Evolutionary conservation across 129 eudicot genomes (phyloP), one percentile per base, ranked within the genome.

Genomic region (Gnaphalium uliginosum): DNA sequence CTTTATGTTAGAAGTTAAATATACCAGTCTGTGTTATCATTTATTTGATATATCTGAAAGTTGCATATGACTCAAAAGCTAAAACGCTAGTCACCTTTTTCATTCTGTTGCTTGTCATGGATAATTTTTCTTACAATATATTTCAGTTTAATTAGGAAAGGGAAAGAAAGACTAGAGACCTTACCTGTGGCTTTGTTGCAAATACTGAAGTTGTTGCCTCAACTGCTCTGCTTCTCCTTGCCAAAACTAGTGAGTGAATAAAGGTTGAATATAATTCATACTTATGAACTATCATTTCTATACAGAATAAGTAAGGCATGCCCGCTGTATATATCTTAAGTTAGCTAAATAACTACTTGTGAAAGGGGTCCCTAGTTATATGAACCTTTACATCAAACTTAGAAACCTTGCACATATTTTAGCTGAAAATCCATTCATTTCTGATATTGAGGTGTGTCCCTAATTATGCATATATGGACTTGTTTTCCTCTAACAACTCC

Each of bases 131-230:
- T 56, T 56, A 19, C 21, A n/a, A 1, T 53, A 10, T 24, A 30
- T 19, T 56, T 37, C 1, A 22, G 35, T 23, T 59, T 59, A 24
- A 7, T 54, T 79, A 22, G 37, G 65, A 74, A 26, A 60, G 69
- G 24, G 21, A 62, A 46, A 73, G 14, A 66, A 48, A 71, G n/a
- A 26, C 33, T 72, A 43, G 66, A 69, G 50, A 66, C 10, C 35
- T 48, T 81, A 87, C 96, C 87, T 81, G 84, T 90, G 87, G 85
- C 72, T 81, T 68, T 85, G 90, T 54, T 90, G 92, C 85, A 90
- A 75, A 76, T 77, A 83, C 69, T 87, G 96, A 76, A 90, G 83
- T 43, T 90, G 92, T 65, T 85, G 88, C 80, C 85, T 83, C 85
- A 90, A 78, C 63, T 78, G 83, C 75, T 78, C 81, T 63, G 89